phyloP scores from a whole-genome alignment of 2,329 filamentous ascomycete genomes.

The Fusarium citri region DNA sequence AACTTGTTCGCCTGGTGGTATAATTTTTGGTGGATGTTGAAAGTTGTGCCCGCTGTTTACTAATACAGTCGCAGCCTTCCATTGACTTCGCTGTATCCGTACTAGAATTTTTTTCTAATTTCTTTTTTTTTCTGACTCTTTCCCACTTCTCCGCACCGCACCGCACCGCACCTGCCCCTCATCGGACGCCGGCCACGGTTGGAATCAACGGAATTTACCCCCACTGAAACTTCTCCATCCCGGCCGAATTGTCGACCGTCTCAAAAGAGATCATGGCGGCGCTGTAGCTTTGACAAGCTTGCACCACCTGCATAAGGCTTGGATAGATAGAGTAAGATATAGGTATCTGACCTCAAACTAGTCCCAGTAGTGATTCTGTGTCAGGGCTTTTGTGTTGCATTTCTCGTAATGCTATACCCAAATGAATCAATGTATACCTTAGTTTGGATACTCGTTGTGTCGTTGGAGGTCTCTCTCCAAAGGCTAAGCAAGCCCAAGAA shows the following conservation, averaged over 20 bases:
- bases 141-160: slow-evolving; percentile 35
- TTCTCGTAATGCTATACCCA: not conserved
- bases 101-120: slow-evolving; percentile 13
- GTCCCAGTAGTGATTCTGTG: not conserved
- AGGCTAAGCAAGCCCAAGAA: not conserved
- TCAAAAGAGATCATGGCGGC: slow-evolving; percentile 2
- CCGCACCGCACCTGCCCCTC: slow-evolving; percentile 21
- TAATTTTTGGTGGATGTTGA: slow-evolving; percentile 29
- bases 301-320: not conserved
- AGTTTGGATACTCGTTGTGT: not conserved
- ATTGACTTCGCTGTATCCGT: slow-evolving; percentile 15
- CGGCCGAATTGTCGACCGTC: slow-evolving; percentile 10
- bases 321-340: not conserved
- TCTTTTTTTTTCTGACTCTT: slow-evolving; percentile 14
- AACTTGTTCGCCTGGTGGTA: not conserved
- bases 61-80: slow-evolving; percentile 34
- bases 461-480: not conserved
- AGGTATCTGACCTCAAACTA: not conserved
- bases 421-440: not conserved
- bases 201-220: slow-evolving; percentile 24
- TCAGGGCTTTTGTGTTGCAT: not conserved
- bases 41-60: slow-evolving; percentile 39
- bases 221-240: slow-evolving; percentile 12
- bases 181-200: slow-evolving; percentile 27
- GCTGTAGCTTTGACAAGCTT: slow-evolving; percentile 8